Evolutionary conservation across 805 yeast genomes (phyloP), one percentile per base, ranked within the genome.

Genomic region (Candida dajiaensis): DNA sequence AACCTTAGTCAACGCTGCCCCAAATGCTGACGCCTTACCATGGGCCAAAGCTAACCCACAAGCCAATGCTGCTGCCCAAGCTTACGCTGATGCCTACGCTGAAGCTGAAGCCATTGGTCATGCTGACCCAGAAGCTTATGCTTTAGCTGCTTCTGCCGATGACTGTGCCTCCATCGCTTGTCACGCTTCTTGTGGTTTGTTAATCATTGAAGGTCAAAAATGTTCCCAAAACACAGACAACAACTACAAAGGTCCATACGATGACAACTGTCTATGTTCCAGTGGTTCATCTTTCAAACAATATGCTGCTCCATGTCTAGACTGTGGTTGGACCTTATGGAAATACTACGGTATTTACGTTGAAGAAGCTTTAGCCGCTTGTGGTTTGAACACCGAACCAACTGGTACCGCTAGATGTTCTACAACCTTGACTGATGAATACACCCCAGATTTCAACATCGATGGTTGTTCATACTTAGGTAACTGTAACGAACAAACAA

Each of bases 281-380:
- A 37, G 40, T 13, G 61, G 44, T 25, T 44, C 55, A 22, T 31
- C 47, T 20, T 61, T 58, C 53, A 42, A 47, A 38, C 33, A 25
- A 15, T 48, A 51, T 41, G 59, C 56, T 38, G 55, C 53, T n/a
- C 54, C 52, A 4, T 67, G 71, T 56, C 51, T 66, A 41, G 66
- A 58, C 28, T 67, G 71, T 58, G 71, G 70, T 41, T 66, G 69
- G 70, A 66, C 69, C 49, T 51, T 67, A 43, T 67, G 66, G 66
- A 48, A 56, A 31, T 62, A 65, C 54, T 66, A 66, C 50, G 61
- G 59, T 26, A 38, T 49, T 4, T 65, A 51, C 53, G 56, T 67
- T 37, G 41, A 57, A 8, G 50, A 56, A 19, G 62, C 68, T 9
- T 50, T 65, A 43, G 56, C 50, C 19, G 61, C 51, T 19, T 66